Conservation (phyloP, 2,329 filamentous ascomycete species). For the Penicillium freii region DNA sequence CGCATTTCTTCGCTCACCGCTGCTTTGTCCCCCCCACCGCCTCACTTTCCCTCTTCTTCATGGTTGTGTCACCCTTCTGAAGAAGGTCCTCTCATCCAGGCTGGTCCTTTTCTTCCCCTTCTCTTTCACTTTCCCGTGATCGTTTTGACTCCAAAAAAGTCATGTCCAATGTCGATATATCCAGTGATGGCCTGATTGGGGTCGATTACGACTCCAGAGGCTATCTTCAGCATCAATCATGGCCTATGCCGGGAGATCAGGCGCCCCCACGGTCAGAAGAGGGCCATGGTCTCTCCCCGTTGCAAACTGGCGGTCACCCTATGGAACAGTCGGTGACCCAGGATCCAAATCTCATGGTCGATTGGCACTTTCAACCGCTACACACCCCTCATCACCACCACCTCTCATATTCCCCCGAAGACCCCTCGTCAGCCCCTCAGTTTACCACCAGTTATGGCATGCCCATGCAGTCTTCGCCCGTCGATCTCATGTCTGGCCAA, state of each 20-base stretch:
- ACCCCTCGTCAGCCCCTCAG: conserved; percentile 52
- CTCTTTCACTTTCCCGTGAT: conserved; percentile 30
- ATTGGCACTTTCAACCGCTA: conserved; percentile 48
- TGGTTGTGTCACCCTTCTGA: conserved; percentile 28
- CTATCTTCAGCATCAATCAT: conserved; percentile 43
- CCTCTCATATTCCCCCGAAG: conserved; percentile 48
- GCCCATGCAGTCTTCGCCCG: conserved; percentile 46
- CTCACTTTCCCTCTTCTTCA: conserved; percentile 26
- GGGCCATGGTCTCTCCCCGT: conserved; percentile 43
- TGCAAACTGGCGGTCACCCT: conserved; percentile 45
- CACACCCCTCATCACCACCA: conserved; percentile 36
- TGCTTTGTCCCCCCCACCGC: conserved; percentile 46
- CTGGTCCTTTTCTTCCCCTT: conserved; percentile 31
- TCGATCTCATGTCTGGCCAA: conserved; percentile 60
- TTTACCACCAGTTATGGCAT: conserved; percentile 57
- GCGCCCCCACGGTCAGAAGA: conserved; percentile 38
- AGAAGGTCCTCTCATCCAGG: conserved; percentile 32
- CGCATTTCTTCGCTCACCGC: conserved; percentile 44
- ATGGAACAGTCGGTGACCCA: conserved; percentile 45
- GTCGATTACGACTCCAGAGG: conserved; percentile 50
- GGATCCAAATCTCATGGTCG: conserved; percentile 45
- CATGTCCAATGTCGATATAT: conserved; percentile 48
- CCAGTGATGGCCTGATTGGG: conserved; percentile 46
- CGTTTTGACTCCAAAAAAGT: conserved; percentile 31
- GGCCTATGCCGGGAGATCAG: conserved; percentile 46